phyloP scores from a whole-genome alignment of 805 yeast genomes.

The Kuraishia ogatae region DNA sequence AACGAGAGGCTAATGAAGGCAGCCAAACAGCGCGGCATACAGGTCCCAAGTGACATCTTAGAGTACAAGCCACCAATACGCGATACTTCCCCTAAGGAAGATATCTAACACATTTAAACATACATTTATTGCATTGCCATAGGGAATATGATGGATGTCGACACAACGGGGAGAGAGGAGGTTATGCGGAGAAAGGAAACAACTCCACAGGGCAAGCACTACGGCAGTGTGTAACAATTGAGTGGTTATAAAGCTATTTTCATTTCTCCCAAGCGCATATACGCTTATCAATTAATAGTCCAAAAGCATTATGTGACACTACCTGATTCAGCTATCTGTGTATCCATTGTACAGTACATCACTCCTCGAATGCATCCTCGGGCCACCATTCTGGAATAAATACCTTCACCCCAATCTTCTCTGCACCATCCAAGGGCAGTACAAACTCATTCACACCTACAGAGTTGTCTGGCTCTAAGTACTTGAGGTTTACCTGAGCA shows the following conservation, averaged over 20 bases:
- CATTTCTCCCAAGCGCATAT: slow-evolving; percentile 6
- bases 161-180: too few species aligned
- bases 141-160: neutral
- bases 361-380: slow-evolving; percentile 16
- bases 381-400: slow-evolving; percentile 77
- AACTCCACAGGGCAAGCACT: too few species aligned
- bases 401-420: slow-evolving; percentile 38
- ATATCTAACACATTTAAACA: too few species aligned
- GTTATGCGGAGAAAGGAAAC: neutral
- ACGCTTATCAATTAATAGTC: neutral
- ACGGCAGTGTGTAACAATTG: too few species aligned
- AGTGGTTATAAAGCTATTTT: too few species aligned
- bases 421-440: slow-evolving; percentile 6
- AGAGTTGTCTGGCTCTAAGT: slow-evolving; percentile 15
- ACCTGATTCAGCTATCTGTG: too few species aligned
- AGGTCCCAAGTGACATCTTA: slow-evolving; percentile 27
- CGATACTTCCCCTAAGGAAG: neutral
- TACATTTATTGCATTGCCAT: neutral
- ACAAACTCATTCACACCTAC: slow-evolving; percentile 14
- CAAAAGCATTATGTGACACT: neutral
- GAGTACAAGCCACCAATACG: neutral
- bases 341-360: neutral
- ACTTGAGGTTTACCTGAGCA: slow-evolving; percentile 41
- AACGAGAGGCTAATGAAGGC: slow-evolving; percentile 34
- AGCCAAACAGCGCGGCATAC: slow-evolving; percentile 27